These are phyloP conservation scores for Xylariaceae sp. DNA, from an alignment of 2,329 filamentous ascomycete genomes.

Conservation along the genomic window DNA sequence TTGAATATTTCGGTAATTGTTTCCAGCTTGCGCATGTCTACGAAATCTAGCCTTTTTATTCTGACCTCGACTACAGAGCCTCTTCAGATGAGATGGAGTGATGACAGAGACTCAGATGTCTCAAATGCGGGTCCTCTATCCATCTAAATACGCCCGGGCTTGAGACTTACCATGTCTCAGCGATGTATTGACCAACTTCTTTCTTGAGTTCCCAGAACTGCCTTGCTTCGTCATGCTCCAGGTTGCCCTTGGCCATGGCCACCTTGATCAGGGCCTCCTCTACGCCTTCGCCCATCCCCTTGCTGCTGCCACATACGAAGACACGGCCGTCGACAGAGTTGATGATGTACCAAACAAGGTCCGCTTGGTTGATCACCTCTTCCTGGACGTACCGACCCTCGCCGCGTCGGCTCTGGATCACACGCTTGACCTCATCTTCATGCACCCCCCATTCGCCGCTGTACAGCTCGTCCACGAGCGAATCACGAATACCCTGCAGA, in stretches of 20 bases:
- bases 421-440: constrained; percentile 78
- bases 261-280: constrained; percentile 83
- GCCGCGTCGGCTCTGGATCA: constrained; percentile 69
- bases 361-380: constrained; percentile 83
- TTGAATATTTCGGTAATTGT: too few species aligned
- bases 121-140: background rate
- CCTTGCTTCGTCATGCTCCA: constrained; percentile 74
- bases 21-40: too few species aligned
- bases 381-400: constrained; percentile 93
- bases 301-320: constrained; percentile 92
- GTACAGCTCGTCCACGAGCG: constrained; percentile 91
- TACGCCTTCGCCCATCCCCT: constrained; percentile 97
- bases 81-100: too few species aligned
- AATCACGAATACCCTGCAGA: constrained; percentile 51
- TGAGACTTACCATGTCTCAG: constrained; percentile 59
- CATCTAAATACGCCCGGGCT: too few species aligned
- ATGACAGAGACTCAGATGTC: too few species aligned
- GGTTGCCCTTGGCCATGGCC: constrained; percentile 84
- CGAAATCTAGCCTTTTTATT: too few species aligned
- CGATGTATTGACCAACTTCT: constrained; percentile 90
- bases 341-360: constrained; percentile 97
- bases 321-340: constrained; percentile 93
- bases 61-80: too few species aligned
- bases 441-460: constrained; percentile 93
- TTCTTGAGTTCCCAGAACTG: constrained; percentile 91